A percentile compares a stretch with the other conserved stretches of the same genome.
Evolutionary conservation across 257 asterid genomes (phyloP).

Genomic region (Echites panduratus): DNA sequence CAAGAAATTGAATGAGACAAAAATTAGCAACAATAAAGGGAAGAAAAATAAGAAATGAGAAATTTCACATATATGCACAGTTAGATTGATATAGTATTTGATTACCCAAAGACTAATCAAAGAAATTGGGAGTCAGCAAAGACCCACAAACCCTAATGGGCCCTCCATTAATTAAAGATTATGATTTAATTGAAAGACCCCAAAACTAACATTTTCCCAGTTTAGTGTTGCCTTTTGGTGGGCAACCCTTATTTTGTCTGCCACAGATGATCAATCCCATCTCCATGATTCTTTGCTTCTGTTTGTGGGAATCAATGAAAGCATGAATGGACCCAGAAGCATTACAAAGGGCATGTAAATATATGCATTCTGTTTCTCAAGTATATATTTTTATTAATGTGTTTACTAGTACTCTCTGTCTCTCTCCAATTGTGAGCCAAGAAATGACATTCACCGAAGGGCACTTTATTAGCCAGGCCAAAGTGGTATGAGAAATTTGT

Average conservation of each 20-base stretch:
- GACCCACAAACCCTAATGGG: slow-evolving; percentile 19
- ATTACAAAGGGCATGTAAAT: slow-evolving; percentile 14
- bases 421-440: slow-evolving; percentile 8
- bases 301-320: slow-evolving; percentile 49
- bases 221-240: slow-evolving; percentile 29
- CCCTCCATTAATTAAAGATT: slow-evolving; percentile 8
- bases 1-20: neutral
- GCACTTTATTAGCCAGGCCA: slow-evolving; percentile 20
- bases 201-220: slow-evolving; percentile 4
- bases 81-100: neutral
- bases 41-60: neutral
- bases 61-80: neutral
- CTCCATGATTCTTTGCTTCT: slow-evolving; percentile 18
- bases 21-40: neutral
- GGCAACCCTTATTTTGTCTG: slow-evolving; percentile 50
- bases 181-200: slow-evolving; percentile 11
- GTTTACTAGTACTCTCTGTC: too few species aligned
- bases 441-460: slow-evolving; percentile 8
- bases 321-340: slow-evolving; percentile 39
- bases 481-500: slow-evolving; percentile 22
- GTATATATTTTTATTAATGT: too few species aligned
- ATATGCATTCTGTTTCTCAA: too few species aligned
- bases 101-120: slow-evolving; percentile 7
- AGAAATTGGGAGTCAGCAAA: slow-evolving; percentile 14
- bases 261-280: slow-evolving; percentile 34